phyloP scores from a whole-genome alignment of 202 grass and related monocot genomes.

The Elaeis oleifera region DNA sequence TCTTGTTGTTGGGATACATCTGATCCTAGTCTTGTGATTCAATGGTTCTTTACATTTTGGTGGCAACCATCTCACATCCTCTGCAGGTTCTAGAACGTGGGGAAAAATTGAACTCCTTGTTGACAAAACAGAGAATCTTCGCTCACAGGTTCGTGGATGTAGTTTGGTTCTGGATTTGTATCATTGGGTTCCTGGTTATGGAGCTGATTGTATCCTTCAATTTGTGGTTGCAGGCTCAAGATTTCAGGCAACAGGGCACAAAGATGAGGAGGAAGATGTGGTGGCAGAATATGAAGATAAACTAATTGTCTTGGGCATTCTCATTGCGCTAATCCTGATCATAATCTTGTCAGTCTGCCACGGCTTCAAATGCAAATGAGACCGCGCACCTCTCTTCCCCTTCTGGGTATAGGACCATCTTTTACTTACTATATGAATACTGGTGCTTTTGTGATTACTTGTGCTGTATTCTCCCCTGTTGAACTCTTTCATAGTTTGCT shows the following conservation, averaged over 20 bases:
- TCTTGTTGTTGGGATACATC: too few relatives aligned
- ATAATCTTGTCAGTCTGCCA: constrained; percentile 65
- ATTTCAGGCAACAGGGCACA: constrained; percentile 62
- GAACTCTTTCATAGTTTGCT: too few relatives aligned
- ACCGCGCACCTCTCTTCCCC: too few relatives aligned
- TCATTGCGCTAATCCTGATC: constrained; percentile 58
- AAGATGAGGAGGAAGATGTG: constrained; percentile 81
- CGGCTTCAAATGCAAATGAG: constrained; percentile 60
- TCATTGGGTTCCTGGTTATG: neutral
- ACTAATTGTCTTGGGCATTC: constrained; percentile 64
- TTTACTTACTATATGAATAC: too few relatives aligned
- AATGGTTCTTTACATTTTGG: neutral
- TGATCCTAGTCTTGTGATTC: too few relatives aligned
- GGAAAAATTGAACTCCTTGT: constrained; percentile 88
- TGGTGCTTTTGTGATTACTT: too few relatives aligned
- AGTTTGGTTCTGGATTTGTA: too few relatives aligned
- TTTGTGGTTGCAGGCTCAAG: constrained; percentile 46
- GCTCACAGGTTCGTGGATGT: constrained; percentile 49
- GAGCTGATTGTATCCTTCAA: neutral
- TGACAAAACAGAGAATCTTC: constrained; percentile 85
- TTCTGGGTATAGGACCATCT: too few relatives aligned
- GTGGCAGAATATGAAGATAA: constrained; percentile 96
- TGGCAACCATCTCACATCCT: neutral
- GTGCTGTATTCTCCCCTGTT: too few relatives aligned
- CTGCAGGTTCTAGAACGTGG: constrained; percentile 74